These are phyloP conservation scores for Cercophora newfieldiana DNA, from an alignment of 495 filamentous ascomycete genomes.

Conservation along the genomic window DNA sequence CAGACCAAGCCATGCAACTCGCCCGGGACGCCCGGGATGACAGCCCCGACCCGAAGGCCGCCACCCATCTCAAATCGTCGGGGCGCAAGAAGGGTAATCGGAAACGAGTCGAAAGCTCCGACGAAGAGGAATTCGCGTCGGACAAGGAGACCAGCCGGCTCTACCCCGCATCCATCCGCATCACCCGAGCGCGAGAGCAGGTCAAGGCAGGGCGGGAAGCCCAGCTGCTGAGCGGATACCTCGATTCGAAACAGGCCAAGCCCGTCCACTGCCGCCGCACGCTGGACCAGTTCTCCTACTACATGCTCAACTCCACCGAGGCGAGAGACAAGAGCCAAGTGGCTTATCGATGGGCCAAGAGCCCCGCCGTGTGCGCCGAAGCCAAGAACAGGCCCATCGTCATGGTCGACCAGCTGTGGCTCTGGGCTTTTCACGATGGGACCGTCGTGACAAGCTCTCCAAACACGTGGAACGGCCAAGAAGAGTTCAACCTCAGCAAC, in stretches of 20 bases:
- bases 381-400: conserved; percentile 22
- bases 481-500: conserved; percentile 22
- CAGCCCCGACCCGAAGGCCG: conserved; percentile 6
- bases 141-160: conserved; percentile 9
- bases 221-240: conserved; percentile 15
- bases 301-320: conserved; percentile 25
- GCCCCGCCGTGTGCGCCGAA: neutral
- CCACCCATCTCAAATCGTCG: neutral
- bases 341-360: conserved; percentile 22
- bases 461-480: conserved; percentile 18
- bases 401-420: conserved; percentile 29
- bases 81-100: neutral
- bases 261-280: conserved; percentile 25
- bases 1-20: conserved; percentile 13
- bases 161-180: neutral
- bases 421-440: conserved; percentile 24
- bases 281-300: conserved; percentile 24
- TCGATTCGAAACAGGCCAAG: conserved; percentile 17
- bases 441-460: conserved; percentile 21
- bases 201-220: conserved; percentile 13
- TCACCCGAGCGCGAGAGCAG: neutral
- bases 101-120: conserved; percentile 5
- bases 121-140: conserved; percentile 10
- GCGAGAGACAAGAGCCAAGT: conserved; percentile 24
- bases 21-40: conserved; percentile 2